A percentile compares a stretch with the other conserved stretches of the same genome.
These are phyloP conservation scores for Persicaria maculosa DNA, from an alignment of 148 eudicot species.

Conservation along the genomic window DNA sequence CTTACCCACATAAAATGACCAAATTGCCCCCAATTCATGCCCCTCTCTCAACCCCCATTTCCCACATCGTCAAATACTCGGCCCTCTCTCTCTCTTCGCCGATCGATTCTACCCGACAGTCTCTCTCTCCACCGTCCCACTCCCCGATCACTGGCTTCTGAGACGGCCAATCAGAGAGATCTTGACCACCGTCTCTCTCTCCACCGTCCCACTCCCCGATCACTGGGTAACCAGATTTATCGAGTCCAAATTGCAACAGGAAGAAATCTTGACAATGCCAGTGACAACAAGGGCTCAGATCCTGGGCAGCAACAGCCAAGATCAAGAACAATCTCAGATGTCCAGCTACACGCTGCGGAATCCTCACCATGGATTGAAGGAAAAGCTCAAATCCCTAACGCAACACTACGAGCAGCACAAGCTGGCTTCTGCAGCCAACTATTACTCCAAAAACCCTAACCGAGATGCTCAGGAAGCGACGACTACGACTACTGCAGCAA, in stretches of 20 bases:
- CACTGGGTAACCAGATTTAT: slow-evolving; percentile 15
- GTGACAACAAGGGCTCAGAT: slow-evolving; percentile 79
- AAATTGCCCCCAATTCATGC: no score
- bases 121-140: no score
- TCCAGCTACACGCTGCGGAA: slow-evolving; percentile 33
- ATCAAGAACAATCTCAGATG: slow-evolving; percentile 25
- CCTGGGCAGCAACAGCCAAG: slow-evolving; percentile 24
- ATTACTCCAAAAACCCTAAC: slow-evolving; percentile 10
- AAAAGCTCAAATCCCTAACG: slow-evolving; percentile 70
- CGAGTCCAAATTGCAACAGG: not conserved
- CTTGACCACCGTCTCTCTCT: no score
- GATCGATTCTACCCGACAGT: no score
- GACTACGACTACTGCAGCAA: slow-evolving; percentile 3
- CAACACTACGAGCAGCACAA: slow-evolving; percentile 76
- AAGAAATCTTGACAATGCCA: slow-evolving; percentile 38
- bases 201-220: no score
- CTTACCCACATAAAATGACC: no score
- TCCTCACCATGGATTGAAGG: slow-evolving; percentile 83
- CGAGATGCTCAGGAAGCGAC: slow-evolving; percentile 12
- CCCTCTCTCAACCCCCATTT: no score
- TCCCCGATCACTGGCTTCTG: no score
- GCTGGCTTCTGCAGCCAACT: slow-evolving; percentile 22
- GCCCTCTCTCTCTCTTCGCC: no score
- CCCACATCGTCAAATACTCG: no score
- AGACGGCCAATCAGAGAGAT: no score